Evolutionary conservation across 352 stramenopile species (phyloP).

Genomic region (Globisporangium orthogonon): DNA sequence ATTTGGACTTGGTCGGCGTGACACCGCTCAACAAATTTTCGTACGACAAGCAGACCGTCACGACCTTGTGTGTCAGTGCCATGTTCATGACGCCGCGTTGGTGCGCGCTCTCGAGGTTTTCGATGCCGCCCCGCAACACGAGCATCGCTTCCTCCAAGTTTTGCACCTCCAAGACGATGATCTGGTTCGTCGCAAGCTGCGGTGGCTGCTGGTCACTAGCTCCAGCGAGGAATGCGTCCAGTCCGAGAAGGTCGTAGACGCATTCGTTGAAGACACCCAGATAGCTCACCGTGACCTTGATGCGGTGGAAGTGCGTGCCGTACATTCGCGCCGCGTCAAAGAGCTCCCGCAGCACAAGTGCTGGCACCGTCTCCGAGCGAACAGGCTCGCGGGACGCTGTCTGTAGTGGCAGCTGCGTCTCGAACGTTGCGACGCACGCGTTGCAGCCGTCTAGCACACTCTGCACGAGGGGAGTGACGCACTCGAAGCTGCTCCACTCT

Average conservation of each 20-base stretch:
- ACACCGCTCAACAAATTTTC: slow-evolving; percentile 37
- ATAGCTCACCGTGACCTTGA: slow-evolving; percentile 64
- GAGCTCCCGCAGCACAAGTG: slow-evolving; percentile 42
- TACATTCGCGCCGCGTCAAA: slow-evolving; percentile 30
- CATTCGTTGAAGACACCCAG: slow-evolving; percentile 94
- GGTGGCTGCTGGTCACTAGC: slow-evolving; percentile 5
- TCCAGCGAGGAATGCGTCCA: slow-evolving; percentile 25
- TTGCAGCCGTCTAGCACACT: slow-evolving; percentile 64
- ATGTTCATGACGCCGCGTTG: slow-evolving; percentile 16
- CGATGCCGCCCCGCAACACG: slow-evolving; percentile 38
- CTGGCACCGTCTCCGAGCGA: slow-evolving; percentile 20
- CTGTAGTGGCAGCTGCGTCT: slow-evolving; percentile 24
- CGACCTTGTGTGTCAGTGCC: slow-evolving; percentile 50
- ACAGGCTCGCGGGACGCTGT: slow-evolving; percentile 3
- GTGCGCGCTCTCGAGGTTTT: slow-evolving; percentile 33
- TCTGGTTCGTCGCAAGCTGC: slow-evolving; percentile 17
- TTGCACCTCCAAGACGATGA: slow-evolving; percentile 69
- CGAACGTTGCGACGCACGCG: slow-evolving; percentile 59
- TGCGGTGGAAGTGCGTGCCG: slow-evolving; percentile 34
- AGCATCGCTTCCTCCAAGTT: slow-evolving; percentile 56
- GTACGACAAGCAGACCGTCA: slow-evolving; percentile 57
- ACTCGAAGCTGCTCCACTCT: slow-evolving; percentile 55
- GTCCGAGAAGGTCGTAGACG: slow-evolving; percentile 91
- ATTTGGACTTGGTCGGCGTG: slow-evolving; percentile 40
- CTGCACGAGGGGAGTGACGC: slow-evolving; percentile 48